These are phyloP conservation scores for Brassica carinata DNA, from an alignment of 345 rosid species.

Conservation along the genomic window DNA sequence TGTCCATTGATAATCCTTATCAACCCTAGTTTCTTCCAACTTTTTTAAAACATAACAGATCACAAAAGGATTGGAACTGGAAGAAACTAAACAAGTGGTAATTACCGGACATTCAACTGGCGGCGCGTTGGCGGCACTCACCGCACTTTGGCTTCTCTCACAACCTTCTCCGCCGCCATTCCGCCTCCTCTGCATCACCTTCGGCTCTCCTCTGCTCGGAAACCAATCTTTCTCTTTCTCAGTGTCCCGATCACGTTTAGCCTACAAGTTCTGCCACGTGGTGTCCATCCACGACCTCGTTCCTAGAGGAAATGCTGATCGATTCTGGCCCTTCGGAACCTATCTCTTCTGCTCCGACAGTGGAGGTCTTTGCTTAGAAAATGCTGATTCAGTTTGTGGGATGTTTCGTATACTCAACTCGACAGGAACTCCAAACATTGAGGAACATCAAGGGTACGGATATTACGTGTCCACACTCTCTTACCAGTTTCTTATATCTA, in stretches of 20 bases:
- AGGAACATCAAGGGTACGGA: slow-evolving; percentile 66
- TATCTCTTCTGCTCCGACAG: slow-evolving; percentile 64
- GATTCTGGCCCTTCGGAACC: slow-evolving; percentile 74
- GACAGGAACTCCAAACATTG: slow-evolving; percentile 38
- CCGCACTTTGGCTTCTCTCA: slow-evolving; percentile 80
- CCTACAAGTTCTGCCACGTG: slow-evolving; percentile 70
- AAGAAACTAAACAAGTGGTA: slow-evolving; percentile 52
- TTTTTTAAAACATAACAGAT: slow-evolving; percentile 6
- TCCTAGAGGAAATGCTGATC: slow-evolving; percentile 43
- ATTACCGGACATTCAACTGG: slow-evolving; percentile 85
- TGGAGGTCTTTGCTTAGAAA: slow-evolving; percentile 79
- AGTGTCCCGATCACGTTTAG: slow-evolving; percentile 60
- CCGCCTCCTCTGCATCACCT: slow-evolving; percentile 70
- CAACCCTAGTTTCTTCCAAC: no score
- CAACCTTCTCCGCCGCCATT: slow-evolving; percentile 32
- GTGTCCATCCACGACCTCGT: slow-evolving; percentile 58
- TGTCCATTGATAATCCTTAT: no score
- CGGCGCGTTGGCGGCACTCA: slow-evolving; percentile 67
- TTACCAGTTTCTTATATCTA: slow-evolving; percentile 45
- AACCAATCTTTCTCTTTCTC: slow-evolving; percentile 60
- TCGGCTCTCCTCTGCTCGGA: slow-evolving; percentile 78
- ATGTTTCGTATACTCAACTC: slow-evolving; percentile 51
- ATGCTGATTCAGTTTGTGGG: slow-evolving; percentile 49
- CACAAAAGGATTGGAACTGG: slow-evolving; percentile 5
- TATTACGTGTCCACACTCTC: slow-evolving; percentile 48